Evolutionary conservation across 164 flowering plant genomes (phyloP), one percentile per base, ranked within the genome.

Genomic region (Akebia trifoliata): DNA sequence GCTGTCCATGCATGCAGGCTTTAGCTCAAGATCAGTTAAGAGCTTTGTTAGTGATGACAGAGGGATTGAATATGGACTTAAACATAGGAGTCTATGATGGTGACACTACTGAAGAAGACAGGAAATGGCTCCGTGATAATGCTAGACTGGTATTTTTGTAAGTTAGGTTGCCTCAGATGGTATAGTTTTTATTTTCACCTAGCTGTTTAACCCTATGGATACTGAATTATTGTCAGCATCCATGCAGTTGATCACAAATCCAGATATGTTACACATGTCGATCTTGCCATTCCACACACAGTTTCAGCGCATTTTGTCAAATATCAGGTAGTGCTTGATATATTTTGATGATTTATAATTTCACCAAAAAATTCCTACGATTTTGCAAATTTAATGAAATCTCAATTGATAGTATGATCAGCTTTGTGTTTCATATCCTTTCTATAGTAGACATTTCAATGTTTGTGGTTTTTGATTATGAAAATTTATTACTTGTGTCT

Each of bases 1-100:
- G 37, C 39, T 67, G 44, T 51, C 42, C 2, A 48, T 65, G 37
- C 35, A 10, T 66, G 64, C 73, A 93, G 97, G 98, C 97, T 35
- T 74, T 93, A 65, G 95, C 98, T 64, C 98, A 93, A 76, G 97
- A 93, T 75, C 98, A 93, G 66, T 65, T 83, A 56, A 74, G 91
- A 69, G 77, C 84, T 59, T 72, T 89, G 68, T 62, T 59, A 44
- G 50, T 47, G 43, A 73, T 89, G 85, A 73, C 76, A 18, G 54
- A 69, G 54, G 82, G 72, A 57, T 70, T 78, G 63, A 69, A 71
- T 64, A 53, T 62, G 43, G 60, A 60, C 66, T 57, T 80, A 48
- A 73, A 79, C 36, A 68, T 85, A 68, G 98, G 98, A 44, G 73
- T 89, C 50, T 93, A 93, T 69, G 98, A 89, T 72, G 98, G 98